Evolutionary conservation across 2,329 filamentous ascomycete species (phyloP).

Genomic region (Xylariaceae sp.): DNA sequence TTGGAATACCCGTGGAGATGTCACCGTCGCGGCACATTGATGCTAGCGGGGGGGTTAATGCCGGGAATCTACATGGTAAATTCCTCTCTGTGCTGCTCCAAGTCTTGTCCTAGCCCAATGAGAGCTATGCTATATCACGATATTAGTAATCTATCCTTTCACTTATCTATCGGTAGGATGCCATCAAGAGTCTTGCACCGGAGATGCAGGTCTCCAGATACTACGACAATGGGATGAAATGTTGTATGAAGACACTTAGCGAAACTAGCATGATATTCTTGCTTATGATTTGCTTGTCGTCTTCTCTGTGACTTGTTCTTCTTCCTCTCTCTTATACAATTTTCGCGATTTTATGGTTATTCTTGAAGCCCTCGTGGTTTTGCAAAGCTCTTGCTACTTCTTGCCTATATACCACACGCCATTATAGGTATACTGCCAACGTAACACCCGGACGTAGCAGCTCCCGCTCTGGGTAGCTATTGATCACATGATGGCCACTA

Average conservation of each 20-base stretch:
- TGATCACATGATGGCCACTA: conserved; percentile 52
- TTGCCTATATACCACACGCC: not conserved
- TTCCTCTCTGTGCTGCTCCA: not conserved
- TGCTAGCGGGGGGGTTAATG: conserved; percentile 1
- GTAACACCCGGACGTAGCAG: conserved; percentile 23
- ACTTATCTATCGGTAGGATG: conserved; percentile 31
- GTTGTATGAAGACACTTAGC: not conserved
- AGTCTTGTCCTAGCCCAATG: conserved; percentile 4
- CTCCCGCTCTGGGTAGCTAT: not conserved
- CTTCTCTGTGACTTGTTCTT: no score
- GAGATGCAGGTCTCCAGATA: conserved; percentile 38
- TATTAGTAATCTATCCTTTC: not conserved
- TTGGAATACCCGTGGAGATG: conserved; percentile 25
- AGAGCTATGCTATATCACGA: conserved; percentile 1
- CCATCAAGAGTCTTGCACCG: conserved; percentile 21
- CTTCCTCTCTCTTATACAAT: conserved; percentile 5
- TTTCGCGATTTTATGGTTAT: not conserved
- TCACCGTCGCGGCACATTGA: conserved; percentile 2
- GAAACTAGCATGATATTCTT: conserved; percentile 12
- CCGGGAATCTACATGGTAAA: not conserved
- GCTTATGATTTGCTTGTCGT: not conserved
- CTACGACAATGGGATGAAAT: conserved; percentile 14
- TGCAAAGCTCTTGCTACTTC: not conserved
- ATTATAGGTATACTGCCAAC: not conserved
- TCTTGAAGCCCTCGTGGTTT: not conserved